A percentile compares a stretch with the other conserved stretches of the same genome.
Evolutionary conservation across 208 protist genomes (phyloP).

Genomic region (Crithidia fasciculata): DNA sequence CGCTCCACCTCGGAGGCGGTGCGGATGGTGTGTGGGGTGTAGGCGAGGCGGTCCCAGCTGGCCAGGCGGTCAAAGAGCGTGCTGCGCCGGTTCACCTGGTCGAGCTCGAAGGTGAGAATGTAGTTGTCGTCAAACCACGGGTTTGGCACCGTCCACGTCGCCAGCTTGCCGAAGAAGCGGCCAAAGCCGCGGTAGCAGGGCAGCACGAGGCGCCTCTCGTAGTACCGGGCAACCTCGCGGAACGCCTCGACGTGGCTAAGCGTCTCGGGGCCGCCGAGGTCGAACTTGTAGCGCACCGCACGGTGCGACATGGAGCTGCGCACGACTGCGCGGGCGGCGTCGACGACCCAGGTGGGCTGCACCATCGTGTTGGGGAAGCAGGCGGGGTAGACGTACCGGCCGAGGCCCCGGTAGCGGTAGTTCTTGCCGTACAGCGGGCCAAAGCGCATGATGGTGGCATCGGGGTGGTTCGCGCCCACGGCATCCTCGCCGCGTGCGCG

Average conservation of each 20-base stretch:
- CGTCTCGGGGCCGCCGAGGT: conserved; percentile 91
- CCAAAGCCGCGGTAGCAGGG: conserved; percentile 86
- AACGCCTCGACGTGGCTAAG: conserved; percentile 86
- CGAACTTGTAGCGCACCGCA: conserved; percentile 91
- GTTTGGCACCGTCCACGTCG: conserved; percentile 80
- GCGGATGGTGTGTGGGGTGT: conserved; percentile 82
- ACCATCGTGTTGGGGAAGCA: conserved; percentile 88
- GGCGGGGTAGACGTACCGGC: conserved; percentile 89
- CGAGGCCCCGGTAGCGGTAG: conserved; percentile 91
- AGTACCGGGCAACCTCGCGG: conserved; percentile 73
- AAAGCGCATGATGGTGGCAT: conserved; percentile 90
- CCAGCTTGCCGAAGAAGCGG: conserved; percentile 87
- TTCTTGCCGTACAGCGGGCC: conserved; percentile 89
- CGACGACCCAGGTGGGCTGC: conserved; percentile 93
- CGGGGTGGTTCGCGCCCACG: conserved; percentile 88
- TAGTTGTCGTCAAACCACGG: conserved; percentile 94
- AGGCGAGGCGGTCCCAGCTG: conserved; percentile 87
- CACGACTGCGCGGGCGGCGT: conserved; percentile 87
- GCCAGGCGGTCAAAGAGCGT: conserved; percentile 89
- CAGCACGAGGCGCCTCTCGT: conserved; percentile 74
- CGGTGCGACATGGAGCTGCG: conserved; percentile 82
- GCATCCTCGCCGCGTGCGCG: conserved; percentile 89
- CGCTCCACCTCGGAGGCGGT: conserved; percentile 79
- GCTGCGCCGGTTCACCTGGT: conserved; percentile 91
- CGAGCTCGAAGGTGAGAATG: conserved; percentile 89